Percentiles rank a stretch among this genome's conserved stretches.
Conservation (phyloP, 176 grass and related monocot genomes). For the Otatea glauca region DNA sequence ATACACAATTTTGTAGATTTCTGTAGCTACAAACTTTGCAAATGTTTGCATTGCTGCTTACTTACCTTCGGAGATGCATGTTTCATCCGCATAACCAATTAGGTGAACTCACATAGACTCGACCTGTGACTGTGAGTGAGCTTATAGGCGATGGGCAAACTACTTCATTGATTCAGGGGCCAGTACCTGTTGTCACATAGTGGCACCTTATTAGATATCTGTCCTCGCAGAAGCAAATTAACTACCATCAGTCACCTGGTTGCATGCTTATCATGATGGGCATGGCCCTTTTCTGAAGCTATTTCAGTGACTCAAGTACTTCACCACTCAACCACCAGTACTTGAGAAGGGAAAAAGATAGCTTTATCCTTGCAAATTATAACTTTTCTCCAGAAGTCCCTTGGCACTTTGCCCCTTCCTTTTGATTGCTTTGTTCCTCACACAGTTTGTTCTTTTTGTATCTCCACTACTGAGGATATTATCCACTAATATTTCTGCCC, state of each 20-base stretch:
- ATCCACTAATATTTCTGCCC: background rate
- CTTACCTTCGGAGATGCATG: background rate
- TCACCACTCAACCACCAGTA: background rate
- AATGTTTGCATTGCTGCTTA: background rate
- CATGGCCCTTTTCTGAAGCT: conserved; percentile 1
- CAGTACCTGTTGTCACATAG: background rate
- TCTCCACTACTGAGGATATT: conserved; percentile 41
- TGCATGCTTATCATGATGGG: conserved; percentile 11
- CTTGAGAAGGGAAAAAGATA: background rate
- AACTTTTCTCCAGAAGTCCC: background rate
- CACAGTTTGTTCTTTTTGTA: conserved; percentile 18
- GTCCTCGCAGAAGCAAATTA: background rate
- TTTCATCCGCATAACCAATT: background rate
- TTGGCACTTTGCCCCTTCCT: conserved; percentile 10
- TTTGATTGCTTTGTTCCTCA: conserved; percentile 31
- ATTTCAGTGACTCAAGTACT: conserved; percentile 23
- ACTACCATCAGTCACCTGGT: background rate
- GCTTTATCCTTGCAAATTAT: background rate
- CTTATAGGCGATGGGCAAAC: background rate
- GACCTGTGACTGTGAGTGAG: background rate
- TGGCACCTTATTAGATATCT: background rate
- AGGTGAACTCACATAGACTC: too few relatives aligned
- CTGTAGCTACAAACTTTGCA: background rate
- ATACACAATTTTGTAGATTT: background rate
- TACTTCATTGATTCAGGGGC: background rate